phyloP scores from a whole-genome alignment of 345 rosid genomes.

The Angophora floribunda region DNA sequence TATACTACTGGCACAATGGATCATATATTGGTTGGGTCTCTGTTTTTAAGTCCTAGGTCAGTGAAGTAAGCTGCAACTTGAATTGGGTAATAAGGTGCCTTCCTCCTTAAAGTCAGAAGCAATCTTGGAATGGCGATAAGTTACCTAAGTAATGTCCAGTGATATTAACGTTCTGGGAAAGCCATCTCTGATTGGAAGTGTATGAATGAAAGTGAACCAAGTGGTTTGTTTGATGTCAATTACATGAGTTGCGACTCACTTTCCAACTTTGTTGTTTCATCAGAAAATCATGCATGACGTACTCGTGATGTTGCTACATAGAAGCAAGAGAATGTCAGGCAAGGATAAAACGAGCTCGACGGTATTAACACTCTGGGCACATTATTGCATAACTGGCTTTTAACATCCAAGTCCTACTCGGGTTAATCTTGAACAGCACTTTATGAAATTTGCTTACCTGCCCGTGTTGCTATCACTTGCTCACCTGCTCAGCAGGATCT shows the following conservation, averaged over 20 bases:
- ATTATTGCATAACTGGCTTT: background rate
- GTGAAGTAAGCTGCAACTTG: background rate
- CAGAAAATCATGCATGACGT: background rate
- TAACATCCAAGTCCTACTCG: background rate
- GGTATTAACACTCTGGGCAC: background rate
- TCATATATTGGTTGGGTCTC: background rate
- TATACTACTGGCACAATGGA: background rate
- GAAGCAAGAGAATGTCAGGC: background rate
- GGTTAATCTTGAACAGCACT: background rate
- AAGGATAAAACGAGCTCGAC: background rate
- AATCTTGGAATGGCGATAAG: background rate
- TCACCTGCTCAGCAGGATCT: background rate
- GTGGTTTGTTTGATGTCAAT: background rate
- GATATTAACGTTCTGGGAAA: background rate
- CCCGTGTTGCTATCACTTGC: background rate
- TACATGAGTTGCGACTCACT: background rate
- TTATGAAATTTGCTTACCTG: background rate
- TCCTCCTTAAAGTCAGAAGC: background rate
- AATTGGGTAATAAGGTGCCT: background rate
- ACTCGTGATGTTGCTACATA: background rate
- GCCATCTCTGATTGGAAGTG: background rate
- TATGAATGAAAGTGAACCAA: background rate
- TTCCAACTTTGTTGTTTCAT: background rate
- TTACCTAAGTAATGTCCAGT: background rate
- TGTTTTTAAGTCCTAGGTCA: background rate